Evolutionary conservation across 2,329 filamentous ascomycete genomes (phyloP), one percentile per base, ranked within the genome.

Genomic region (Myriosclerotinia curreyana): DNA sequence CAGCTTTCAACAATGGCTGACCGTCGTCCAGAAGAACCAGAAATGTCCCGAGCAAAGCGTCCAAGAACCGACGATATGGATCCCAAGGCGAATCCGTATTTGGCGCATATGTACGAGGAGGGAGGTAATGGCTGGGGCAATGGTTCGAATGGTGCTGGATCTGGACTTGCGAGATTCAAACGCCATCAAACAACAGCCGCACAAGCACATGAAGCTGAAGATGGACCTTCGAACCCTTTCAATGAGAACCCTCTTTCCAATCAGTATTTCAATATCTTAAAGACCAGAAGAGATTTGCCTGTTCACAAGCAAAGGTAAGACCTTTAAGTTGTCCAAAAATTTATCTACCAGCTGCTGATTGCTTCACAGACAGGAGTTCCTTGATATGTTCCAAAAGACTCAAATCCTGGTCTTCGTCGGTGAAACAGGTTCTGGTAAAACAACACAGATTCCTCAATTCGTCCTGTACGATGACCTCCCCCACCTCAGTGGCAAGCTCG

Each of bases 401-500:
- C 95, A 99, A 79, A 97, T 99, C 71, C 86, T 99, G 66, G 95
- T 99, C 73, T 97, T 99, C 74, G 95, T 99, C 69, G 95, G 95
- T 80, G 95, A 99, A 82, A 99, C 95, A 11, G 95, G 96, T 86
- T 99, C 95, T 70, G 95, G 95, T 80, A 99, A 99, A 81, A 99
- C 95, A 5, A 99, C 95, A 0, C 95, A 99, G 81, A 98, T 99
- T 67, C 95, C 95, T 2, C 95, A 99, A 77, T 99, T 97, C 76
- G 94, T 99, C 69, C 86, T 99, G 49, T 98, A 90, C 82, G 95
- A 99, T 79, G 95, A 99, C 77, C 84, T 97, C 40, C 94, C 95
- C 34, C 91, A 98, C 73, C 81, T 86, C 68, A 87, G 88, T 71
- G 84, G 86, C 75, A 97, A 97, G 81, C 88, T 97, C 78, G 89